Percentiles rank a stretch among this genome's conserved stretches.
Conservation (phyloP, 2,329 filamentous ascomycete species). For the Colletotrichum sp. region DNA sequence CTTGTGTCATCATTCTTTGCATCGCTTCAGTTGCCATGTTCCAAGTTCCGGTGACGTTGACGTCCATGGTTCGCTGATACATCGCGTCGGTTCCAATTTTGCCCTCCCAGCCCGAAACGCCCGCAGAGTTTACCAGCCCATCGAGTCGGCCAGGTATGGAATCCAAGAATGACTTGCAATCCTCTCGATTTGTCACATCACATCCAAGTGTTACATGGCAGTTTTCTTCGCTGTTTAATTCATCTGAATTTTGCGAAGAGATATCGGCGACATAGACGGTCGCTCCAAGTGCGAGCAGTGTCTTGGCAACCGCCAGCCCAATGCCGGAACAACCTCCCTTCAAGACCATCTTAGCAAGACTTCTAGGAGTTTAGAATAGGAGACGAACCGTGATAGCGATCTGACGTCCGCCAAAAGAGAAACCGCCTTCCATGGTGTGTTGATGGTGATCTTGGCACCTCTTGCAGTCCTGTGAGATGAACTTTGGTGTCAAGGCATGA, state of each 20-base stretch:
- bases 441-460: background rate
- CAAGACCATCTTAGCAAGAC: background rate
- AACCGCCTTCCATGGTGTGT: background rate
- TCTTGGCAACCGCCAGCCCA: background rate
- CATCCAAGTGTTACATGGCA: background rate
- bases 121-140: conserved; percentile 12
- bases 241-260: background rate
- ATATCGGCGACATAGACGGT: background rate
- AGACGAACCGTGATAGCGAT: background rate
- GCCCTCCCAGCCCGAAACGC: conserved; percentile 8
- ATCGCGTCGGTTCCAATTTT: conserved; percentile 6
- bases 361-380: background rate
- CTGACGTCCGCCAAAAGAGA: background rate
- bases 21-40: background rate
- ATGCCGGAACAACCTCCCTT: background rate
- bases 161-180: background rate
- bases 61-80: background rate
- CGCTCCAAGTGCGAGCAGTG: background rate
- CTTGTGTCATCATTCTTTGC: background rate
- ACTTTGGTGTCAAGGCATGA: background rate
- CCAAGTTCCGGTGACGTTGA: background rate
- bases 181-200: background rate
- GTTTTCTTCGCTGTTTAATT: background rate
- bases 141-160: conserved; percentile 3
- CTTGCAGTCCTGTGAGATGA: background rate